Conservation (phyloP, 2,329 filamentous ascomycete species). For the Colletotrichum simmondsii region DNA sequence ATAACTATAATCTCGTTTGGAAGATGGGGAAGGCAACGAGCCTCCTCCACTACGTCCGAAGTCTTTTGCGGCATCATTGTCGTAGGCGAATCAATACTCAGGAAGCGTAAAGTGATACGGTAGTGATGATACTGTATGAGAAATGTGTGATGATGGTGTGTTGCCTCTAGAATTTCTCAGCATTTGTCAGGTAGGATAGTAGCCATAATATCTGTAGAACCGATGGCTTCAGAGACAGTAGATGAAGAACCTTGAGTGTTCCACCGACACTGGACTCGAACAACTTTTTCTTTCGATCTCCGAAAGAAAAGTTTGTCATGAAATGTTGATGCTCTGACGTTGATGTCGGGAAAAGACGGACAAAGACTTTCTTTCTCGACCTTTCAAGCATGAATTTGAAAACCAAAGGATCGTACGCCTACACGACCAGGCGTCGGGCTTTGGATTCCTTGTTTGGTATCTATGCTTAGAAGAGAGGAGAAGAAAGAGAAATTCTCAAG, state of each 20-base stretch:
- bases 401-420: no score
- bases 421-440: no score
- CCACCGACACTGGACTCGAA: background rate
- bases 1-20: background rate
- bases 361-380: no score
- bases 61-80: background rate
- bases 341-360: no score
- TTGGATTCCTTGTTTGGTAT: no score
- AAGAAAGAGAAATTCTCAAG: no score
- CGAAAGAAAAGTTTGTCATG: no score
- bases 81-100: no score
- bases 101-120: no score
- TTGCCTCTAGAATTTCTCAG: background rate
- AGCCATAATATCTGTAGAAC: background rate
- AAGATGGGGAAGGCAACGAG: background rate
- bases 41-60: background rate
- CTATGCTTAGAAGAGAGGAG: no score
- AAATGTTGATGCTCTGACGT: no score
- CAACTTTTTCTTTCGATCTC: background rate
- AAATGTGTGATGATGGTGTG: background rate
- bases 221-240: background rate
- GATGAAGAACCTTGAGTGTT: background rate
- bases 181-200: background rate
- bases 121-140: background rate
- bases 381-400: no score